Percentiles rank a stretch among this genome's conserved stretches.
Evolutionary conservation across 306 rosid species (phyloP).

Genomic region (Cucurbita pepo): DNA sequence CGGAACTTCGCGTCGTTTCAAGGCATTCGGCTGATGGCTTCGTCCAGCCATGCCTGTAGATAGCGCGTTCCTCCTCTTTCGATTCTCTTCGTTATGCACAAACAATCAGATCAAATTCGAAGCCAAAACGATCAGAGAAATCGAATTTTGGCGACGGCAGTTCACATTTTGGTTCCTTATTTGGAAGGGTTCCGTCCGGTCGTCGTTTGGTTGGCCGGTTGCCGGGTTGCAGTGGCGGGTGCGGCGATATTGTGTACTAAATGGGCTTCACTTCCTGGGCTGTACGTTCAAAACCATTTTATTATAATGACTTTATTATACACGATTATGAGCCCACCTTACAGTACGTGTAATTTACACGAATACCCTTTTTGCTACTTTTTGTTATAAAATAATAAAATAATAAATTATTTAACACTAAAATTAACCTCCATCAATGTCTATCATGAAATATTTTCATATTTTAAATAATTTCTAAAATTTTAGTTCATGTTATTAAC

Average conservation of each 20-base stretch:
- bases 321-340: not conserved
- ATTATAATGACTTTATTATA: no score
- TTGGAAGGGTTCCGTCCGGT: not conserved
- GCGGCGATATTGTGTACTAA: not conserved
- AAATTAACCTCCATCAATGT: no score
- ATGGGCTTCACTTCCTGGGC: not conserved
- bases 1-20: slow-evolving; percentile 7
- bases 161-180: not conserved
- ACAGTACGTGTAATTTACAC: not conserved
- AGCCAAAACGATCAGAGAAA: not conserved
- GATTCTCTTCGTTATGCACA: not conserved
- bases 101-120: not conserved
- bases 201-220: not conserved
- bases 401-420: no score
- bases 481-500: no score
- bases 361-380: no score
- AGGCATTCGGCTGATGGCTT: slow-evolving; percentile 5
- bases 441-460: no score
- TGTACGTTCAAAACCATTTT: not conserved
- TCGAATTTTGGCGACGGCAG: not conserved
- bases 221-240: not conserved
- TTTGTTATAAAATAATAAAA: no score
- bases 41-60: slow-evolving; percentile 24
- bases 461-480: no score
- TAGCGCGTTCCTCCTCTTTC: not conserved